phyloP scores from a whole-genome alignment of 495 filamentous ascomycete species.

The Penicillium robsamsonii region DNA sequence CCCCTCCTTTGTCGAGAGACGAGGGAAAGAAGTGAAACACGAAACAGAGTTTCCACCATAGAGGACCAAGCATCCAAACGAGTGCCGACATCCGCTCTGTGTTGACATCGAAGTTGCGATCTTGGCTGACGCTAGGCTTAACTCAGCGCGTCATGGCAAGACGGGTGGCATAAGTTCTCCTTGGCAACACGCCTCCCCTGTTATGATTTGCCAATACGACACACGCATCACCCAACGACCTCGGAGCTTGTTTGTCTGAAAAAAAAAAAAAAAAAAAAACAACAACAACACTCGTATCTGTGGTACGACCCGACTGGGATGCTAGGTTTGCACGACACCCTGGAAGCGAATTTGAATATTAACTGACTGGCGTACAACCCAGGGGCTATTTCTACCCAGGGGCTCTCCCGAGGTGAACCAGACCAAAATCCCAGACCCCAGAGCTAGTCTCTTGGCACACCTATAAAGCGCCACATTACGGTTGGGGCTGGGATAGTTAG shows the following conservation, averaged over 20 bases:
- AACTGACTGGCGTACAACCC: not conserved
- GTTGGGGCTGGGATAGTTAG: constrained; percentile 1
- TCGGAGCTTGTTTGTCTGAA: not conserved
- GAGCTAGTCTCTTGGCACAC: not conserved
- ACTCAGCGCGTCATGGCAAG: not conserved
- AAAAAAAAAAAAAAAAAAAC: too few species aligned
- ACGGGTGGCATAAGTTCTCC: not conserved
- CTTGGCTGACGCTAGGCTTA: not conserved
- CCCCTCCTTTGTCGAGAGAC: not conserved
- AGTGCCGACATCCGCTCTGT: not conserved
- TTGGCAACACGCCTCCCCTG: constrained; percentile 5
- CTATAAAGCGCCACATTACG: not conserved
- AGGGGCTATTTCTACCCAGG: not conserved
- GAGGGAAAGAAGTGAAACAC: not conserved
- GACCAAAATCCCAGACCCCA: not conserved
- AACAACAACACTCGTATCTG: too few species aligned
- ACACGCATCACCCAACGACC: not conserved
- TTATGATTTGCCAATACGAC: not conserved
- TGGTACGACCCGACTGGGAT: not conserved
- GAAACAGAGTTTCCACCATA: not conserved
- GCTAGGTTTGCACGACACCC: not conserved
- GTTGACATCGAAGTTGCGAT: not conserved
- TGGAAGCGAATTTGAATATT: not conserved
- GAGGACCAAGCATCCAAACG: not conserved
- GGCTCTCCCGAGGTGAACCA: not conserved